These are phyloP conservation scores for Salix dunnii DNA, from an alignment of 345 rosid species.

Conservation along the genomic window DNA sequence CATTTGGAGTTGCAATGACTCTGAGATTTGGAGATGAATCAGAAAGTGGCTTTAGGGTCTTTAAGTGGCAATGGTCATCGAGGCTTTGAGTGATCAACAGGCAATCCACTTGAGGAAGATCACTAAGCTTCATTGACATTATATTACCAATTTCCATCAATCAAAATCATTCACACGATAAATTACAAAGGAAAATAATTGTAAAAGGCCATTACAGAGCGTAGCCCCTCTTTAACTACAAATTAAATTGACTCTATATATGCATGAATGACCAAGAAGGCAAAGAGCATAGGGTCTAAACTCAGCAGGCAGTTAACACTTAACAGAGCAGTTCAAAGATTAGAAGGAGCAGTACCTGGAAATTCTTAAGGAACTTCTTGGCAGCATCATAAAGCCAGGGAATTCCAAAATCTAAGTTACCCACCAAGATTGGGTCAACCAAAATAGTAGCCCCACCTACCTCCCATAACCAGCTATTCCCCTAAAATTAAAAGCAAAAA, in stretches of 20 bases:
- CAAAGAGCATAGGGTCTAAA: background rate
- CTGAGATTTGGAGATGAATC: constrained; percentile 50
- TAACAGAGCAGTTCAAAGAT: background rate
- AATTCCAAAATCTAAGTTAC: constrained; percentile 91
- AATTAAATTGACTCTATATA: background rate
- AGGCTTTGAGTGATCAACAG: constrained; percentile 91
- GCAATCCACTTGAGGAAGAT: constrained; percentile 73
- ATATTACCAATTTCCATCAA: constrained; percentile 6
- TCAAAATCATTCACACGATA: background rate
- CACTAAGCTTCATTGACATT: constrained; percentile 62
- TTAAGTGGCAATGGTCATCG: constrained; percentile 91
- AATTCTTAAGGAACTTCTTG: constrained; percentile 63
- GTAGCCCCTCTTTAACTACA: background rate
- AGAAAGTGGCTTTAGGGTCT: constrained; percentile 70
- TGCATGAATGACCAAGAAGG: too few species aligned
- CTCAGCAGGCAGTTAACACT: background rate
- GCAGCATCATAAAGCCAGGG: constrained; percentile 89
- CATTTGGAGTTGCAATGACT: constrained; percentile 85
- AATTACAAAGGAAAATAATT: background rate
- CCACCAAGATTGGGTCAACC: constrained; percentile 86
- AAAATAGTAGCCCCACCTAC: constrained; percentile 58
- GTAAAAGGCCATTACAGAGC: background rate
- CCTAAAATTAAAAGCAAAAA: constrained; percentile 34
- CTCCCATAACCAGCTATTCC: constrained; percentile 93
- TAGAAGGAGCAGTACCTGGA: constrained; percentile 47